Percentiles rank a stretch among this genome's conserved stretches.
Conservation (phyloP, 1,284 basidiomycete species). For the Ceratobasidium sp. region DNA sequence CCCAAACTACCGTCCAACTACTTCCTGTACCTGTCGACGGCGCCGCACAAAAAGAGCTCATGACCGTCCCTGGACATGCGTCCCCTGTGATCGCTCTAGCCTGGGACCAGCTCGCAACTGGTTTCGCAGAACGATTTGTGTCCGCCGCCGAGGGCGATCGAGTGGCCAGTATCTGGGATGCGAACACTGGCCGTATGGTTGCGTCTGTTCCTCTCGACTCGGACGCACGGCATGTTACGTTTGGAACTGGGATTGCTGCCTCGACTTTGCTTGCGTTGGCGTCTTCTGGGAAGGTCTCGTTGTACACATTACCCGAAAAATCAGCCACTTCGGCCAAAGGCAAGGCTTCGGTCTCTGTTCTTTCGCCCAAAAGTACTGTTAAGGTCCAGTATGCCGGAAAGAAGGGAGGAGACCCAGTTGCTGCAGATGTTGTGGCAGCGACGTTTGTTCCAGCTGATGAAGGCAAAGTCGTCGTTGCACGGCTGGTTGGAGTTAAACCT, state of each 20-base stretch:
- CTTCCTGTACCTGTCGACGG: slow-evolving; percentile 57
- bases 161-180: slow-evolving; percentile 77
- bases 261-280: slow-evolving; percentile 72
- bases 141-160: slow-evolving; percentile 82
- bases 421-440: slow-evolving; percentile 64
- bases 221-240: slow-evolving; percentile 69
- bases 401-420: slow-evolving; percentile 51
- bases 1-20: slow-evolving; percentile 71
- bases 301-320: slow-evolving; percentile 72
- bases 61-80: slow-evolving; percentile 75
- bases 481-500: slow-evolving; percentile 73
- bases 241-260: slow-evolving; percentile 58
- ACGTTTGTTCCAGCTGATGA: slow-evolving; percentile 62
- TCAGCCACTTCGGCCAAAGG: slow-evolving; percentile 60
- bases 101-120: slow-evolving; percentile 62
- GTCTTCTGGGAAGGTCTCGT: slow-evolving; percentile 73
- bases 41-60: slow-evolving; percentile 61
- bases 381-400: slow-evolving; percentile 60
- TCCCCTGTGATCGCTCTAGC: slow-evolving; percentile 67
- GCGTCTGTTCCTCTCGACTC: slow-evolving; percentile 78
- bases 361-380: slow-evolving; percentile 67
- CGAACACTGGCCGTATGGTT: slow-evolving; percentile 67
- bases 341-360: slow-evolving; percentile 58
- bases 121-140: slow-evolving; percentile 62
- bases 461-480: slow-evolving; percentile 69